A percentile compares a stretch with the other conserved stretches of the same genome.
Evolutionary conservation across 805 yeast genomes (phyloP).

Genomic region (Kodamaea sagamina): DNA sequence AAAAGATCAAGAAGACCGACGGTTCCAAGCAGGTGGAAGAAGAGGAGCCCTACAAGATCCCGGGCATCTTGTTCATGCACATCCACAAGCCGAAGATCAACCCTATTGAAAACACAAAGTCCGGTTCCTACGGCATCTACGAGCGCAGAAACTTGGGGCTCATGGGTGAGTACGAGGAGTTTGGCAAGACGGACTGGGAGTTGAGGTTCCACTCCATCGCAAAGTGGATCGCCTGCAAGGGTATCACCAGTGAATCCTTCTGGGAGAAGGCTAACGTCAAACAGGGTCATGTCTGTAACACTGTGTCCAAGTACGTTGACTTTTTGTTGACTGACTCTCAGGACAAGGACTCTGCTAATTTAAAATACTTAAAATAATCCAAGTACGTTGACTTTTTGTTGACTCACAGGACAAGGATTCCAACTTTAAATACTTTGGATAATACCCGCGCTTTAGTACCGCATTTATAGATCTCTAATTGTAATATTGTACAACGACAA

Average conservation of each 20-base stretch:
- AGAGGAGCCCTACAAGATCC: conserved; percentile 14
- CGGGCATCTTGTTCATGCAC: conserved; percentile 24
- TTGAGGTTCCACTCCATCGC: conserved; percentile 24
- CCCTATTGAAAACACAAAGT: conserved; percentile 18
- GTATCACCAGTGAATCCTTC: conserved; percentile 21
- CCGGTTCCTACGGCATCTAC: conserved; percentile 15
- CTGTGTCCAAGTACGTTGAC: conserved; percentile 24
- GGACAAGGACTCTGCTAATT: conserved; percentile 14
- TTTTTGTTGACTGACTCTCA: conserved; percentile 24
- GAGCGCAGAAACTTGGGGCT: conserved; percentile 22
- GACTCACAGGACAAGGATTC: conserved; percentile 20
- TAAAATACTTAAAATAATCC: conserved; percentile 10
- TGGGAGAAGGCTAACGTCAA: conserved; percentile 20
- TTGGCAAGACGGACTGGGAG: conserved; percentile 28
- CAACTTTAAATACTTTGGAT: neutral
- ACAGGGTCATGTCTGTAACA: conserved; percentile 23
- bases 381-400: conserved; percentile 26
- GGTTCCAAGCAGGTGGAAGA: conserved; percentile 1
- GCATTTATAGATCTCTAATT: neutral
- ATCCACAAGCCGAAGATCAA: conserved; percentile 25
- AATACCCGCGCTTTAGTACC: too few species aligned
- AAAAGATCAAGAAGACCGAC: conserved; percentile 8
- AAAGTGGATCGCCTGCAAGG: conserved; percentile 28
- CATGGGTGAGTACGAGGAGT: conserved; percentile 20
- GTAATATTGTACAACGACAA: neutral